Evolutionary conservation across 805 yeast genomes (phyloP).

Genomic region (Spathaspora boniae): DNA sequence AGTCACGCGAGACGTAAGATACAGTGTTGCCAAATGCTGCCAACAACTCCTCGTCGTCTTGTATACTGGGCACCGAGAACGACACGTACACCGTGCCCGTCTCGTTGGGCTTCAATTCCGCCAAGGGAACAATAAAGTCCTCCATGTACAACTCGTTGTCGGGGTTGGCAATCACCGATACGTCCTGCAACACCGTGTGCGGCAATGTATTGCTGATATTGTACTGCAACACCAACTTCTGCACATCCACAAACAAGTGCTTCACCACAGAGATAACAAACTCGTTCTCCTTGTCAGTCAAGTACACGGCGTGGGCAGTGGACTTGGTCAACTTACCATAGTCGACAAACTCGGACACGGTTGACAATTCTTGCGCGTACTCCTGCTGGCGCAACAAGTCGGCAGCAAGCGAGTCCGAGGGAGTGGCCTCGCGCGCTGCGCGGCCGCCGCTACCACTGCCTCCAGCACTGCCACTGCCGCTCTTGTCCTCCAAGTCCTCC

Average conservation of each 20-base stretch:
- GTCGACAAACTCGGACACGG: slow-evolving; percentile 66
- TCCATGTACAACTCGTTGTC: slow-evolving; percentile 57
- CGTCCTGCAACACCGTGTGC: slow-evolving; percentile 73
- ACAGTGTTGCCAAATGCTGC: slow-evolving; percentile 61
- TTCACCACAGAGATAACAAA: slow-evolving; percentile 82
- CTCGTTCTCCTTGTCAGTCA: slow-evolving; percentile 92
- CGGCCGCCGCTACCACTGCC: slow-evolving; percentile 16
- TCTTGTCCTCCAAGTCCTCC: slow-evolving; percentile 6
- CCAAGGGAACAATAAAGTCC: slow-evolving; percentile 73
- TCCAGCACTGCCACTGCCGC: slow-evolving; percentile 20
- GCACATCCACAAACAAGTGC: slow-evolving; percentile 68
- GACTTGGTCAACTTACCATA: slow-evolving; percentile 78
- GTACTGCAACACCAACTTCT: slow-evolving; percentile 75
- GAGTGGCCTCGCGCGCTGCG: slow-evolving; percentile 10
- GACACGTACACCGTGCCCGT: slow-evolving; percentile 78
- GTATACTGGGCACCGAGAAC: slow-evolving; percentile 56
- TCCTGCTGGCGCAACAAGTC: slow-evolving; percentile 52
- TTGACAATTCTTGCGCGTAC: slow-evolving; percentile 64
- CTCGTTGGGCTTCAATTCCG: slow-evolving; percentile 64
- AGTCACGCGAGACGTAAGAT: slow-evolving; percentile 75
- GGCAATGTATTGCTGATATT: slow-evolving; percentile 80
- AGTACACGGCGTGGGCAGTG: slow-evolving; percentile 52
- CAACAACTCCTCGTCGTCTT: slow-evolving; percentile 33
- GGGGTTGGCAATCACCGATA: slow-evolving; percentile 65
- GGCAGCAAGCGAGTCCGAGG: slow-evolving; percentile 18